phyloP scores from a whole-genome alignment of 2,329 filamentous ascomycete species.

The Nemania sp. region DNA sequence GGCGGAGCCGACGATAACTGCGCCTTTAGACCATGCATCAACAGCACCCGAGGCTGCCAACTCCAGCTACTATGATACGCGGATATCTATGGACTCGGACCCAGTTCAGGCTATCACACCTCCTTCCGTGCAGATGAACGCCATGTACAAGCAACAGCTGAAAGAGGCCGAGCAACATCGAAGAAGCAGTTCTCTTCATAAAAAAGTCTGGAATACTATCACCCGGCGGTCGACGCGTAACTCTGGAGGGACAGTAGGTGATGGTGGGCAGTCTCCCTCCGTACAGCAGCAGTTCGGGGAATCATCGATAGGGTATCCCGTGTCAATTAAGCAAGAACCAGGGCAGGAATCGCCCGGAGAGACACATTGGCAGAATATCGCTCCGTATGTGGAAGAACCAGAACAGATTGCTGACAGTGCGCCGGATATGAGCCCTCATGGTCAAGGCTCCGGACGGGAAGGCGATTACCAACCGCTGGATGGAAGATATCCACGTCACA shows the following conservation, averaged over 20 bases:
- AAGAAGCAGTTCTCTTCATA: slow-evolving; percentile 49
- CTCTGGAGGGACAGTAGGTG: slow-evolving; percentile 40
- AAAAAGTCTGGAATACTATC: slow-evolving; percentile 46
- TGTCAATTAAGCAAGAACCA: slow-evolving; percentile 42
- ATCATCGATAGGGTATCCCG: slow-evolving; percentile 40
- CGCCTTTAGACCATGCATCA: slow-evolving; percentile 40
- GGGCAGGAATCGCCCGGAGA: slow-evolving; percentile 34
- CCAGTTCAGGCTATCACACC: slow-evolving; percentile 44
- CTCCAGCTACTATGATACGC: slow-evolving; percentile 51
- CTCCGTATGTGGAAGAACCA: slow-evolving; percentile 47
- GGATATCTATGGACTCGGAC: slow-evolving; percentile 51
- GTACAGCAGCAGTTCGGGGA: slow-evolving; percentile 42
- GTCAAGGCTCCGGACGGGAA: slow-evolving; percentile 25
- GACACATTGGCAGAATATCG: slow-evolving; percentile 26
- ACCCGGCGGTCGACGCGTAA: slow-evolving; percentile 49
- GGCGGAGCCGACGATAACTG: slow-evolving; percentile 36
- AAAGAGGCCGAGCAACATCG: slow-evolving; percentile 47
- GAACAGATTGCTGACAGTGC: slow-evolving; percentile 42
- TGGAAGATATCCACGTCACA: slow-evolving; percentile 33
- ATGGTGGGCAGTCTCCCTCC: slow-evolving; percentile 38
- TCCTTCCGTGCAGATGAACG: slow-evolving; percentile 49
- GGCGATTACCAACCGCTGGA: slow-evolving; percentile 34
- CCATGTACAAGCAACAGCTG: slow-evolving; percentile 50
- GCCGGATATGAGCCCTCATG: slow-evolving; percentile 23
- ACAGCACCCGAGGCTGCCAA: slow-evolving; percentile 49